These are phyloP conservation scores for Carpinus fangiana DNA, from an alignment of 306 rosid genomes.

Conservation along the genomic window DNA sequence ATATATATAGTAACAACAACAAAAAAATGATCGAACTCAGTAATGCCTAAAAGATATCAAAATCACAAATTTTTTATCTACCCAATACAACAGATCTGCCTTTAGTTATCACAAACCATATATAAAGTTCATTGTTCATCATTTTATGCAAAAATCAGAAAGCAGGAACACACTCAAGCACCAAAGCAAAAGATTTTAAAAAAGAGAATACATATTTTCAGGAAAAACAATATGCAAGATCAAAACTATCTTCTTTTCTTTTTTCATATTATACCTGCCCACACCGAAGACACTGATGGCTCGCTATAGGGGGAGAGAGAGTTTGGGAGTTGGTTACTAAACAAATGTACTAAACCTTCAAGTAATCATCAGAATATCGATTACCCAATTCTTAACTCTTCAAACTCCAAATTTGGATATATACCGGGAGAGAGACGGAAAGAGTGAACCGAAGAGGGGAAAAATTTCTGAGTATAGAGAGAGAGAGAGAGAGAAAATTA, in stretches of 20 bases:
- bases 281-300: constrained; percentile 98
- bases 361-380: no score
- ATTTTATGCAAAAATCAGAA: neutral
- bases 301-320: constrained; percentile 25
- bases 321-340: constrained; percentile 6
- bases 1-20: neutral
- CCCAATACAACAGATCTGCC: neutral
- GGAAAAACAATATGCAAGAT: constrained; percentile 10
- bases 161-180: neutral
- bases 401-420: no score
- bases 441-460: no score
- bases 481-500: no score
- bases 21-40: neutral
- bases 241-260: neutral
- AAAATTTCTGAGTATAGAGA: no score
- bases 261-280: constrained; percentile 60
- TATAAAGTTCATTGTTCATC: neutral
- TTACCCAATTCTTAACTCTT: no score
- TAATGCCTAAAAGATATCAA: neutral
- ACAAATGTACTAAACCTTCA: no score
- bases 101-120: neutral
- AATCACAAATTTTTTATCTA: neutral
- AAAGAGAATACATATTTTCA: neutral
- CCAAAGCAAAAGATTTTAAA: neutral
- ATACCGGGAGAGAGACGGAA: no score